phyloP scores from a whole-genome alignment of 1,284 basidiomycete species.

The Marasmius fiardii region DNA sequence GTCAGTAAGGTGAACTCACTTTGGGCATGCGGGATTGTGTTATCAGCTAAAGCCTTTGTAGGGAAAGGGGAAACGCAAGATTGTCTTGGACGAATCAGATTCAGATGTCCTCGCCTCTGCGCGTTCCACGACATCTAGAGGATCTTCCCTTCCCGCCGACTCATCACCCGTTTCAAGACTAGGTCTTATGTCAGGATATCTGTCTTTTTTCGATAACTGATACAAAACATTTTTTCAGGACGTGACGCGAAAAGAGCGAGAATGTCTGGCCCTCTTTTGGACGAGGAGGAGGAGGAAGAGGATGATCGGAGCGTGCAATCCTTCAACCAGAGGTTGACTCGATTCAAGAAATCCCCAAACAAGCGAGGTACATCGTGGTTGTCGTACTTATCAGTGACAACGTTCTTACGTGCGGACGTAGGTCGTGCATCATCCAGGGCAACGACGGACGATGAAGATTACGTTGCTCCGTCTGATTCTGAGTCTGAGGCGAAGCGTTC shows the following conservation, averaged over 20 bases:
- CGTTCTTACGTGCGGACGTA: not conserved
- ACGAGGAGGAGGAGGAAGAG: slow-evolving; percentile 47
- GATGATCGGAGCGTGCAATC: slow-evolving; percentile 32
- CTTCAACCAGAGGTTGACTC: slow-evolving; percentile 56
- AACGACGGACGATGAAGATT: slow-evolving; percentile 61
- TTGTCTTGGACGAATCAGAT: slow-evolving; percentile 66
- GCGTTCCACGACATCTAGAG: slow-evolving; percentile 6
- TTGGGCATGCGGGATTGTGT: not conserved
- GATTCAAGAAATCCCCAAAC: slow-evolving; percentile 60
- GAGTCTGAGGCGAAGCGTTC: slow-evolving; percentile 45
- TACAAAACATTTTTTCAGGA: not conserved
- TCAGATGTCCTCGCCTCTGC: slow-evolving; percentile 41
- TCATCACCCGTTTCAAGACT: slow-evolving; percentile 28
- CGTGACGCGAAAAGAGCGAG: slow-evolving; percentile 18
- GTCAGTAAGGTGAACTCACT: slow-evolving; percentile 29
- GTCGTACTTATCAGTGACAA: no score
- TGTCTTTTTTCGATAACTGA: not conserved
- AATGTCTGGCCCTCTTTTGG: slow-evolving; percentile 19
- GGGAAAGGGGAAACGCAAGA: slow-evolving; percentile 59
- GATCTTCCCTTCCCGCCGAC: slow-evolving; percentile 18
- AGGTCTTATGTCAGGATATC: slow-evolving; percentile 12
- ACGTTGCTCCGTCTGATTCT: slow-evolving; percentile 58
- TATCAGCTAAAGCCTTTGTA: slow-evolving; percentile 11
- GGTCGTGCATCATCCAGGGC: slow-evolving; percentile 3
- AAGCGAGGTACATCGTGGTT: slow-evolving; percentile 42